A percentile compares a stretch with the other conserved stretches of the same genome.
Evolutionary conservation across 495 filamentous ascomycete species (phyloP).

Genomic region (Penicillium pulvis): DNA sequence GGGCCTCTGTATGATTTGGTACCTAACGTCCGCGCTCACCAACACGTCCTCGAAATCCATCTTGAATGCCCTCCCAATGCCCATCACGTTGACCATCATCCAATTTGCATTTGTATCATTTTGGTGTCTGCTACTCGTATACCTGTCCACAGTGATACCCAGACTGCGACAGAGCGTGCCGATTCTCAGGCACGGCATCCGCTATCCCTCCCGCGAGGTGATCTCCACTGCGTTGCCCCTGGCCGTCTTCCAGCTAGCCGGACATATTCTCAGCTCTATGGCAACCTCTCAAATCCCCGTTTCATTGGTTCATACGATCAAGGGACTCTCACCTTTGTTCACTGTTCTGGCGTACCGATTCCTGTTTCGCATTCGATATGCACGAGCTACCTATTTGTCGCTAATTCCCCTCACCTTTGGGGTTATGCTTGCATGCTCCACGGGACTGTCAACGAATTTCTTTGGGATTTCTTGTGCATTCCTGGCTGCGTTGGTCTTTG

Average conservation of each 20-base stretch:
- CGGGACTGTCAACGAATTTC: conserved; percentile 82
- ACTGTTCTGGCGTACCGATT: conserved; percentile 92
- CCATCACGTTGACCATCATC: conserved; percentile 88
- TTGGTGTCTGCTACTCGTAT: conserved; percentile 81
- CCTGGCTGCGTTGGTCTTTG: conserved; percentile 86
- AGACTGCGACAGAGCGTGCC: conserved; percentile 67
- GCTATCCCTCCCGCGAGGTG: conserved; percentile 78
- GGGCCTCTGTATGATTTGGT: conserved; percentile 87
- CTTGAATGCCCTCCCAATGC: conserved; percentile 87
- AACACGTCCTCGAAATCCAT: conserved; percentile 98
- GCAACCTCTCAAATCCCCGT: conserved; percentile 94
- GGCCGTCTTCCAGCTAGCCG: conserved; percentile 88
- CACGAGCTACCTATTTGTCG: conserved; percentile 85
- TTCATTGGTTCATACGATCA: conserved; percentile 97
- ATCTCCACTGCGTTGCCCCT: conserved; percentile 86
- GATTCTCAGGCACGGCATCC: conserved; percentile 78
- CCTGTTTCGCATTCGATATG: conserved; percentile 85
- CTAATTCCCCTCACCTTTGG: conserved; percentile 89
- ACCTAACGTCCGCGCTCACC: conserved; percentile 88
- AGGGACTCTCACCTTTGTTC: conserved; percentile 96
- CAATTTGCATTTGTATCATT: conserved; percentile 93
- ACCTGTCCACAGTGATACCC: conserved; percentile 70
- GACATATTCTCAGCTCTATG: conserved; percentile 90
- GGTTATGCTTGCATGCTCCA: conserved; percentile 93
- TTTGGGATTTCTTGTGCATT: conserved; percentile 87